phyloP scores from a whole-genome alignment of 192 early-diverging fungal species.

The Phlyctochytrium bullatum region DNA sequence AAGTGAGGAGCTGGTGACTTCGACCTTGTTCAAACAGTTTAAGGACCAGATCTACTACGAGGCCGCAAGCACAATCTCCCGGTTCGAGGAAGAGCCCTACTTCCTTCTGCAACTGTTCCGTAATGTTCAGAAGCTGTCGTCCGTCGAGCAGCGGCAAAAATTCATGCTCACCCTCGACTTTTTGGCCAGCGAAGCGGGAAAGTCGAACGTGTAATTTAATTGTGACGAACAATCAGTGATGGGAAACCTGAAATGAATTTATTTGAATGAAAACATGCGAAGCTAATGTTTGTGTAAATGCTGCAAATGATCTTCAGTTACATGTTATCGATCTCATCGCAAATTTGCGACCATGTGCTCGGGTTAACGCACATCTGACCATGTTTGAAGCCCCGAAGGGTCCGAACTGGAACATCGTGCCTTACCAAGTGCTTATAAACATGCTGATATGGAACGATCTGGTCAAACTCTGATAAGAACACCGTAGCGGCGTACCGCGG shows the following conservation, averaged over 20 bases:
- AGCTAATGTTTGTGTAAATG: too few relatives aligned
- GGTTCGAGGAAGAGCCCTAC: slow-evolving; percentile 35
- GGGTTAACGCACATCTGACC: not conserved
- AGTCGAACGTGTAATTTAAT: too few relatives aligned
- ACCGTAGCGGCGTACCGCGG: not conserved
- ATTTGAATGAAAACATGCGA: too few relatives aligned
- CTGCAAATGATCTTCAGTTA: too few relatives aligned
- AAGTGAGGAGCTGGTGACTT: slow-evolving; percentile 1
- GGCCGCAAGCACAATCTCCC: slow-evolving; percentile 35
- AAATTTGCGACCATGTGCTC: not conserved
- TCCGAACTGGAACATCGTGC: not conserved
- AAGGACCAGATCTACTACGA: slow-evolving; percentile 38
- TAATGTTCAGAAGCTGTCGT: slow-evolving; percentile 26
- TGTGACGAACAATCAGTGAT: too few relatives aligned
- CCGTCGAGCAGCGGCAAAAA: slow-evolving; percentile 28
- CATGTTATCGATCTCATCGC: not conserved
- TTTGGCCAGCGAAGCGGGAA: slow-evolving; percentile 18
- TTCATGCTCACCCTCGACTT: slow-evolving; percentile 32
- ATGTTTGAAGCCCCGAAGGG: not conserved
- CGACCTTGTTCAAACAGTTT: slow-evolving; percentile 32
- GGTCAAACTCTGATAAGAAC: slow-evolving; percentile 18
- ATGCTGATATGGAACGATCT: slow-evolving; percentile 13
- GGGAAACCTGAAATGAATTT: too few relatives aligned
- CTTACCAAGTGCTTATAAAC: slow-evolving; percentile 13
- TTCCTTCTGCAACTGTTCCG: slow-evolving; percentile 40